Evolutionary conservation across 2,329 filamentous ascomycete genomes (phyloP), one percentile per base, ranked within the genome.

Genomic region (Lachnellula occidentalis): DNA sequence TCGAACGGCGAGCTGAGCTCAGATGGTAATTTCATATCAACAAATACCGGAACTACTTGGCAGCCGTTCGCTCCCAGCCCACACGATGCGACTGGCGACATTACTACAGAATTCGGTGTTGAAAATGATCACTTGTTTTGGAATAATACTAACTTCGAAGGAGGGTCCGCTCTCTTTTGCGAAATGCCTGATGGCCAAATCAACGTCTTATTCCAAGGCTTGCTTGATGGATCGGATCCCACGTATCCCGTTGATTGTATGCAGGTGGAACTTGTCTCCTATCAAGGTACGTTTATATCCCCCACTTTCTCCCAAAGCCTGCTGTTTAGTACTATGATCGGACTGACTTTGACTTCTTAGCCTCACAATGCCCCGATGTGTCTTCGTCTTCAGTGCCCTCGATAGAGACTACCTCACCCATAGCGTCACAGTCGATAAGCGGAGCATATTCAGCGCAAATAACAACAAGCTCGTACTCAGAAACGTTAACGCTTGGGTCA

Each of bases 121-220:
- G 3, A 77, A 74, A 75, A 70, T 71, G 6, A 51, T 58, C 12
- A 69, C 67, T 3, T 61, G 77, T 8, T 64, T 70, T 50, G 63
- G 72, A 0, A 58, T 63, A 4, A 51, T 19, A 15, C 42, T 14
- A 11, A n/a, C 19, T 52, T 46, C 31, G 21, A 19, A 1, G 50
- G 42, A 12, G 41, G 41, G 5, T 14, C 6, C 5, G 41, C 50
- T 5, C 8, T 46, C 17, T 52, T 46, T 22, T 52, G 50, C 31
- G 34, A 50, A 27, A 42, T 39, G 19, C 12, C 21, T 19, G 8
- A 14, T 12, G 48, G 48, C n/a, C 17, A 50, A 22, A 27, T 50
- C 7, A 22, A 50, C 22, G 8, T 31, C n/a, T 17, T 50, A 34
- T 42, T 42, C n/a, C 17, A 15, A 24, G 48, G 48, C 2, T 21